A percentile compares a stretch with the other conserved stretches of the same genome.
Evolutionary conservation across 1,284 basidiomycete species (phyloP).

Genomic region (Trichosporon sp.): DNA sequence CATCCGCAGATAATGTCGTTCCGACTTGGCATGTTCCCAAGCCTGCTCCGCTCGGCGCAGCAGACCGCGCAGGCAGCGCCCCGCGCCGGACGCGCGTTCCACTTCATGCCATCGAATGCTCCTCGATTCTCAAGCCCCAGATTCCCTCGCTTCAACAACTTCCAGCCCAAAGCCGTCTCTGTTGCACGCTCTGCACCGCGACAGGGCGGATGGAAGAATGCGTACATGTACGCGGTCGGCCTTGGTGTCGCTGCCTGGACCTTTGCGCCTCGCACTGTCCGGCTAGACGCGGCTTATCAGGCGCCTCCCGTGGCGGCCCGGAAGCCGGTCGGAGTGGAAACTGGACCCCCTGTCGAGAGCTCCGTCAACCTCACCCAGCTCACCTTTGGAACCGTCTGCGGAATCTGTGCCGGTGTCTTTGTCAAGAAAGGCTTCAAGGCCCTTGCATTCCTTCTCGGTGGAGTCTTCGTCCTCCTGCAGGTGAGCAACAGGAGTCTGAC

Average conservation of each 20-base stretch:
- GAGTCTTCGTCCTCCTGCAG: conserved; percentile 79
- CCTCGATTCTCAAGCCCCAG: not conserved
- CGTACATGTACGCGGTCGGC: conserved; percentile 27
- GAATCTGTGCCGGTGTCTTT: conserved; percentile 85
- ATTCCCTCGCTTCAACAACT: conserved; percentile 18
- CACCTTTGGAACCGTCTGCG: conserved; percentile 77
- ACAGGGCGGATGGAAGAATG: not conserved
- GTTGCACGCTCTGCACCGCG: conserved; percentile 7
- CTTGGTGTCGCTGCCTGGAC: conserved; percentile 32
- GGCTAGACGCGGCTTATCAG: not conserved
- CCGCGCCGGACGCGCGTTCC: conserved; percentile 14
- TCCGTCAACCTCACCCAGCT: conserved; percentile 74
- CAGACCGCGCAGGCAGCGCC: conserved; percentile 9
- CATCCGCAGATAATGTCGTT: conserved; percentile 23
- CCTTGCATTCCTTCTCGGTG: conserved; percentile 76
- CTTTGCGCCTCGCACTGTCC: conserved; percentile 10
- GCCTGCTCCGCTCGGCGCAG: conserved; percentile 12
- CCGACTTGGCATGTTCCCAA: conserved; percentile 23
- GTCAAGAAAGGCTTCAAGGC: conserved; percentile 86
- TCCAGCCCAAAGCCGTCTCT: conserved; percentile 4
- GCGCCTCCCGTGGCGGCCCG: not conserved
- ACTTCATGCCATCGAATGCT: conserved; percentile 16
- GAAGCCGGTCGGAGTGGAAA: not conserved
- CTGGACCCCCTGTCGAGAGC: conserved; percentile 50
- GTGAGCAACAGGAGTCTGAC: conserved; percentile 48